A percentile compares a stretch with the other conserved stretches of the same genome.
phyloP scores from a whole-genome alignment of 2,329 filamentous ascomycete genomes.

The Nemania diffusa region DNA sequence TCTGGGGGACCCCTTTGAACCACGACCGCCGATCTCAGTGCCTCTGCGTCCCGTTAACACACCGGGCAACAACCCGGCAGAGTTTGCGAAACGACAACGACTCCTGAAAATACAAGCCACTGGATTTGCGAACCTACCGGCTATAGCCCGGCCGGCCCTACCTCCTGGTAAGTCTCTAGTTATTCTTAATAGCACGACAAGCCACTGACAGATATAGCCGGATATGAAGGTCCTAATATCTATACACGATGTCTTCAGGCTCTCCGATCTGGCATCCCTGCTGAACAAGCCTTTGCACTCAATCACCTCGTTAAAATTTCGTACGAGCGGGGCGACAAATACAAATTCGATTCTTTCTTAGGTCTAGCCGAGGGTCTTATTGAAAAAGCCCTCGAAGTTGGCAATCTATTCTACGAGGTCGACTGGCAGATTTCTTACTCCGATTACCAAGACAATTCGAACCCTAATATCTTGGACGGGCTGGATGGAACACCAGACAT shows the following conservation, averaged over 20 bases:
- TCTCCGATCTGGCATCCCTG: constrained; percentile 79
- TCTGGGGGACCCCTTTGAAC: constrained; percentile 76
- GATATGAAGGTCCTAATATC: constrained; percentile 84
- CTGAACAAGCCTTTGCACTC: constrained; percentile 91
- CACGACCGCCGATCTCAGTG: constrained; percentile 68
- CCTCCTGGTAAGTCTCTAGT: constrained; percentile 67
- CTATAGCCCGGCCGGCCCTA: constrained; percentile 65
- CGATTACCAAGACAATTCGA: constrained; percentile 61
- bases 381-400: constrained; percentile 83
- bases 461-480: constrained; percentile 63
- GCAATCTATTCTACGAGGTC: constrained; percentile 81
- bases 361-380: constrained; percentile 88
- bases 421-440: constrained; percentile 82
- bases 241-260: constrained; percentile 89
- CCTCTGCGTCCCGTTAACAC: constrained; percentile 79
- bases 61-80: constrained; percentile 76
- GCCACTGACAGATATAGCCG: constrained; percentile 53
- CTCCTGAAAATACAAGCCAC: constrained; percentile 52
- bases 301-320: constrained; percentile 97
- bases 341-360: constrained; percentile 91
- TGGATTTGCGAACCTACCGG: constrained; percentile 48
- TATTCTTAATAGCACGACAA: neutral
- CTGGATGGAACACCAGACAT: constrained; percentile 76
- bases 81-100: constrained; percentile 70
- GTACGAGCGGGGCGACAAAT: constrained; percentile 93